Evolutionary conservation across 1,139 yeast species (phyloP).

Genomic region (Geotrichum cucujoidarum): DNA sequence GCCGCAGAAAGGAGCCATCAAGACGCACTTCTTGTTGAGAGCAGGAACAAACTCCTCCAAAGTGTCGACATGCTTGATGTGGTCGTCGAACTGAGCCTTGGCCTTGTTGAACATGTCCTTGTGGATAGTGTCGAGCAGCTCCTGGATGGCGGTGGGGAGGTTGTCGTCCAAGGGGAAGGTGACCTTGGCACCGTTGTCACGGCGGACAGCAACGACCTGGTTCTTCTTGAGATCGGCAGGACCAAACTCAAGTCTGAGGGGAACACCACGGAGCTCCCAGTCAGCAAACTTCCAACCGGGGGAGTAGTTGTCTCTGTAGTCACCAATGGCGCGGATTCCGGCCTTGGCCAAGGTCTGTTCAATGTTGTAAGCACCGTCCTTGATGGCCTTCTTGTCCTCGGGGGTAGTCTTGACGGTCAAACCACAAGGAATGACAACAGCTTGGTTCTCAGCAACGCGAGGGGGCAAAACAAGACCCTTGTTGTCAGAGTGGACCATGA

Average conservation of each 20-base stretch:
- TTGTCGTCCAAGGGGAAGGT: constrained; percentile 55
- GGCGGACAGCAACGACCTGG: constrained; percentile 84
- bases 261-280: constrained; percentile 94
- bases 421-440: constrained; percentile 91
- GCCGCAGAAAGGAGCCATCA: constrained; percentile 98
- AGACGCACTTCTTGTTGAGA: constrained; percentile 83
- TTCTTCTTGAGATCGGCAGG: constrained; percentile 84
- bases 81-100: constrained; percentile 73
- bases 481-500: constrained; percentile 97
- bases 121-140: constrained; percentile 77
- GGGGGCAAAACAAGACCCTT: constrained; percentile 98
- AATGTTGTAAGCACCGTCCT: constrained; percentile 62
- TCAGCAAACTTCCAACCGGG: constrained; percentile 99
- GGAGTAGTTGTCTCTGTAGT: constrained; percentile 88
- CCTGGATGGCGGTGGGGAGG: constrained; percentile 63
- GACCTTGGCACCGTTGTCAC: constrained; percentile 79
- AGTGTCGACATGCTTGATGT: constrained; percentile 71
- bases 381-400: constrained; percentile 66
- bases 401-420: constrained; percentile 79
- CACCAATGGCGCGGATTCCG: constrained; percentile 71
- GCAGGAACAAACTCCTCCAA: constrained; percentile 94
- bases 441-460: constrained; percentile 88
- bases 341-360: constrained; percentile 49
- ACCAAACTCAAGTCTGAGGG: constrained; percentile 90
- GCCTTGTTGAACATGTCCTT: constrained; percentile 69